Percentiles rank a stretch among this genome's conserved stretches.
phyloP scores from a whole-genome alignment of 495 filamentous ascomycete species.

The Penicillium roqueforti region DNA sequence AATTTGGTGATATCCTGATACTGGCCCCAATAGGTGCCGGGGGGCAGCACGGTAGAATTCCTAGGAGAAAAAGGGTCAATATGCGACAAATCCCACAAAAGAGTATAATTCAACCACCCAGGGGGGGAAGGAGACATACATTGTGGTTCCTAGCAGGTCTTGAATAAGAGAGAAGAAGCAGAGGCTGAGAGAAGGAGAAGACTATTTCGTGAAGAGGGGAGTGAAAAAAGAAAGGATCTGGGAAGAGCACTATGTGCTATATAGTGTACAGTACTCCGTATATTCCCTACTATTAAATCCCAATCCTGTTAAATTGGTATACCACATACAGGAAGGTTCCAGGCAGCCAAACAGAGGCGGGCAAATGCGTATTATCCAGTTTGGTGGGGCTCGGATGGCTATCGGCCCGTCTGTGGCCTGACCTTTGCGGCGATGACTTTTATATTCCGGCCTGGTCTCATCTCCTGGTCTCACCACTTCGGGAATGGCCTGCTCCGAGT shows the following conservation, averaged over 20 bases:
- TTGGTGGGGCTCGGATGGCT: slow-evolving; percentile 12
- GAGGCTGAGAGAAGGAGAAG: slow-evolving; percentile 15
- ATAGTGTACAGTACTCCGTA: no score
- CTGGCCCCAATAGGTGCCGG: slow-evolving; percentile 63
- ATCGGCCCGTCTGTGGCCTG: slow-evolving; percentile 13
- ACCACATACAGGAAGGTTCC: not conserved
- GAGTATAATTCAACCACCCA: slow-evolving; percentile 12
- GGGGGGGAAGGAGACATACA: slow-evolving; percentile 16
- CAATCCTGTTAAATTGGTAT: no score
- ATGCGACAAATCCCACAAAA: slow-evolving; percentile 16
- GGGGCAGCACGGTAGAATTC: slow-evolving; percentile 46
- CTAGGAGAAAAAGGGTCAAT: slow-evolving; percentile 25
- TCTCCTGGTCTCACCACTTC: no score
- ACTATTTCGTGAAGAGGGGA: slow-evolving; percentile 14
- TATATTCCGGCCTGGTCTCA: no score
- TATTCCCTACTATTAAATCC: no score
- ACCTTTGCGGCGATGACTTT: slow-evolving; percentile 6
- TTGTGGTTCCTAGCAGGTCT: slow-evolving; percentile 18
- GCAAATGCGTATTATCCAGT: slow-evolving; percentile 13
- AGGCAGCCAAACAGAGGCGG: slow-evolving; percentile 14
- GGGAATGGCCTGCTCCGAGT: no score
- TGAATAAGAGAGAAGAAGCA: slow-evolving; percentile 19
- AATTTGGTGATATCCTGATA: slow-evolving; percentile 77
- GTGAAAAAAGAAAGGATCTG: slow-evolving; percentile 14
- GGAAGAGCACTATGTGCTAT: not conserved